These are phyloP conservation scores for Hemerocallis citrina DNA, from an alignment of 106 monocot genomes.

Conservation along the genomic window DNA sequence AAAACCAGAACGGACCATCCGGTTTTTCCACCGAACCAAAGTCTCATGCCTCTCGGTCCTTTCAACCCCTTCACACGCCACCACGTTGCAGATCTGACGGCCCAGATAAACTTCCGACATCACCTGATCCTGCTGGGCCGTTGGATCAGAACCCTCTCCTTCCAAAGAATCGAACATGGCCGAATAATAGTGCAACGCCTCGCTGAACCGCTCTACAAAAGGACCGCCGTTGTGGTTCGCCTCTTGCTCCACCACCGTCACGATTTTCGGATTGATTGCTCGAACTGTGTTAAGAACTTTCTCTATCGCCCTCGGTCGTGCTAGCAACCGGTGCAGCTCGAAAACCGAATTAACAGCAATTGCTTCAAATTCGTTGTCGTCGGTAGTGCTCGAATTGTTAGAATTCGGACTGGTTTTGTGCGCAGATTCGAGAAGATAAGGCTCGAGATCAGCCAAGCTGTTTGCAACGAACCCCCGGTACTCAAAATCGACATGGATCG, in stretches of 20 bases:
- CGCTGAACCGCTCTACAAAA: conserved; percentile 65
- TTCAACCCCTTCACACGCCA: conserved; percentile 69
- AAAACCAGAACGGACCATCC: conserved; percentile 59
- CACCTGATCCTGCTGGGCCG: conserved; percentile 32
- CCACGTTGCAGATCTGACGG: conserved; percentile 80
- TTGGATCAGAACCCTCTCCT: no score
- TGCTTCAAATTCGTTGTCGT: conserved; percentile 32
- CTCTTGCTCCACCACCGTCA: conserved; percentile 86
- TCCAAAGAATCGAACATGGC: conserved; percentile 96
- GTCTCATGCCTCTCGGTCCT: conserved; percentile 83
- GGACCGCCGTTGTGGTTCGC: conserved; percentile 73
- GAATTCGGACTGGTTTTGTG: not conserved
- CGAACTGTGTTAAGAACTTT: conserved; percentile 47
- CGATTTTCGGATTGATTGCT: conserved; percentile 55
- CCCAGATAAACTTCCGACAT: conserved; percentile 90
- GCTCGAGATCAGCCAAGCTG: conserved; percentile 68
- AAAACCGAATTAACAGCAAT: conserved; percentile 82
- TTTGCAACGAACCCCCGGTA: conserved; percentile 59
- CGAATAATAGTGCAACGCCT: conserved; percentile 91
- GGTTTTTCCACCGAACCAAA: conserved; percentile 42
- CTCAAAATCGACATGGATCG: conserved; percentile 68
- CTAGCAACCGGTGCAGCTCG: conserved; percentile 75
- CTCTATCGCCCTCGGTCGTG: conserved; percentile 46
- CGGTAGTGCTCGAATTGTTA: not conserved
- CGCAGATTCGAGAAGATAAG: conserved; percentile 41